A percentile compares a stretch with the other conserved stretches of the same genome.
Conservation (phyloP, 208 protist species). For the Leishmania major region DNA sequence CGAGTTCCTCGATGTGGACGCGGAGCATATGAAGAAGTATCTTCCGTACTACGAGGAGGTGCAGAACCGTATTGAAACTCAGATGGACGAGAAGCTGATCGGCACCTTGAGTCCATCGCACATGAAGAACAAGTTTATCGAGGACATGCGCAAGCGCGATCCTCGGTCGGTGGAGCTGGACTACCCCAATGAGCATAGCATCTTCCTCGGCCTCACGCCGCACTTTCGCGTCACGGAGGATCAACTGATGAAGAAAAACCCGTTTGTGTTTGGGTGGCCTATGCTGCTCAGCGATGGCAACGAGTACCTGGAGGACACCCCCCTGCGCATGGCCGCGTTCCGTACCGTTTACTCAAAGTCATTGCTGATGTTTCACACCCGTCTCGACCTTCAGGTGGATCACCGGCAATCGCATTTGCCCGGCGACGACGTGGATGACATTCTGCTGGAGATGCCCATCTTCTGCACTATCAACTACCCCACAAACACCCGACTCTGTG, state of each 20-base stretch:
- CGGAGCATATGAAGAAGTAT: conserved; percentile 91
- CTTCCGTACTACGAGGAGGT: conserved; percentile 89
- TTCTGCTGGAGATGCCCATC: conserved; percentile 85
- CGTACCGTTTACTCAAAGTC: conserved; percentile 91
- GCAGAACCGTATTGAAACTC: conserved; percentile 81
- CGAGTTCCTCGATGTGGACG: conserved; percentile 91
- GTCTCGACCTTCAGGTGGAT: conserved; percentile 88
- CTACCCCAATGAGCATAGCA: conserved; percentile 76
- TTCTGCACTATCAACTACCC: conserved; percentile 92
- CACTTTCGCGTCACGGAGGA: conserved; percentile 87
- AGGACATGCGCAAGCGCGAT: conserved; percentile 88
- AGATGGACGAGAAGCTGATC: conserved; percentile 72
- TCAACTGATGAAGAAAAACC: conserved; percentile 87
- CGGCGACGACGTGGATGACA: conserved; percentile 73
- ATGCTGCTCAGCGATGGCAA: conserved; percentile 90
- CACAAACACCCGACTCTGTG: conserved; percentile 78
- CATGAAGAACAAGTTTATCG: conserved; percentile 86
- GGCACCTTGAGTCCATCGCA: conserved; percentile 77
- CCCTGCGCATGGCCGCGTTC: conserved; percentile 83
- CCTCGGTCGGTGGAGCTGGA: conserved; percentile 82
- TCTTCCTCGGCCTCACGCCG: conserved; percentile 85
- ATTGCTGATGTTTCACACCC: conserved; percentile 82
- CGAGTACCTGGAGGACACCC: conserved; percentile 77
- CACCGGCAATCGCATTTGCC: conserved; percentile 67
- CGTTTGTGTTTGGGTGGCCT: conserved; percentile 94